Evolutionary conservation across 2,329 filamentous ascomycete species (phyloP), one percentile per base, ranked within the genome.

Genomic region (Arachnomyces sp.): DNA sequence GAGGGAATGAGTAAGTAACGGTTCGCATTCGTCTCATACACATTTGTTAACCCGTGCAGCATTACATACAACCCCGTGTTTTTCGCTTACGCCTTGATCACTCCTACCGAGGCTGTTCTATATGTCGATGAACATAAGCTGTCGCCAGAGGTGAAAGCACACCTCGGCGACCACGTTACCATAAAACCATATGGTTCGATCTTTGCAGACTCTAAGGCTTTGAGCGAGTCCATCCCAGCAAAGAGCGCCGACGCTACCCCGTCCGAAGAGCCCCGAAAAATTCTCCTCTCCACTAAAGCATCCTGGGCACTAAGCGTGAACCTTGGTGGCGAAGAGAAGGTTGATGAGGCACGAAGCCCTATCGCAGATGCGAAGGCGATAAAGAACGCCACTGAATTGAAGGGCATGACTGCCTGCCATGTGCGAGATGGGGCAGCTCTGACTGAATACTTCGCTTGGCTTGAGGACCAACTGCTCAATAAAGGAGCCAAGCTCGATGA

Each of bases 11-110:
- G 73, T 76, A 65, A 48, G 72, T 31, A 17, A 11, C 17, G 16
- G n/a, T 32, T 36, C 16, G 15, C 15, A 38, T 31, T 18, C 6
- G 20, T 40, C 38, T 33, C 31, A 9, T 35, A 15, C 42, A 46
- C 39, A 8, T 7, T 37, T 20, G 31, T 31, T 48, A 33, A 51
- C 44, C 39, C 12, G 11, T 17, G 30, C 50, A 77, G 73, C 59
- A 96, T 98, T 49, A 86, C 88, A 0, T 98, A 92, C 68, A 98
- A 98, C 58, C 92, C 92, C 0, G 92, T 98, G 36, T 96, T 98
- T 71, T 96, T 96, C 66, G 92, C 90, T 12, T 98, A 96, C 56
- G 90, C 90, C 33, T 76, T 92, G 31, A 70, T 98, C 47, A 96
- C 92, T 2, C 78, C 81, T 2, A 80, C 64, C 8, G 71, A 77